Conservation (phyloP, 1,284 basidiomycete genomes). For the Irpex sp. region DNA sequence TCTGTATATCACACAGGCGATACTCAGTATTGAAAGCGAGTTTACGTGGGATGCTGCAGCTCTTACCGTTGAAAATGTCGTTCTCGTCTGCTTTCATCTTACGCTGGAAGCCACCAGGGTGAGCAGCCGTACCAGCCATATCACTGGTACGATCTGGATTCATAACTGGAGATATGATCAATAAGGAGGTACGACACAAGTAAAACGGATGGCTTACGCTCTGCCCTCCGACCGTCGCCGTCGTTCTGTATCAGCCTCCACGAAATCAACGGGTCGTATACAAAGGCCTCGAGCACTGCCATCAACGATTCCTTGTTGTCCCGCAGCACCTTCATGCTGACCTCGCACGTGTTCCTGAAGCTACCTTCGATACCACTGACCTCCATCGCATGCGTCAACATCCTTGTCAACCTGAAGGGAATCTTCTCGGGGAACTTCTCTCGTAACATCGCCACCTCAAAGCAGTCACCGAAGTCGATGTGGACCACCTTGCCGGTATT, state of each 20-base stretch:
- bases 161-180: slow-evolving; percentile 25
- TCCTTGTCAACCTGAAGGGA: slow-evolving; percentile 96
- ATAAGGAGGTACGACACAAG: neutral
- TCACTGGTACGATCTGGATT: slow-evolving; percentile 58
- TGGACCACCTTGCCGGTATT: slow-evolving; percentile 90
- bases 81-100: slow-evolving; percentile 80
- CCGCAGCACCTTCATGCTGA: slow-evolving; percentile 94
- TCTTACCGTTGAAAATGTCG: slow-evolving; percentile 73
- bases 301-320: slow-evolving; percentile 98
- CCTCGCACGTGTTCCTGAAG: slow-evolving; percentile 95
- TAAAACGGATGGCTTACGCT: slow-evolving; percentile 40
- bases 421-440: slow-evolving; percentile 99
- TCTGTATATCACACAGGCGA: slow-evolving; percentile 34
- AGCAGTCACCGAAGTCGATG: slow-evolving; percentile 97
- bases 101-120: slow-evolving; percentile 70
- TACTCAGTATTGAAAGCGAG: slow-evolving; percentile 9
- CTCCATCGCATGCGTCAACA: slow-evolving; percentile 99
- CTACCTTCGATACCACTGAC: slow-evolving; percentile 97
- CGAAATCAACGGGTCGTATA: slow-evolving; percentile 87
- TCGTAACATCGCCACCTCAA: slow-evolving; percentile 92
- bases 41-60: neutral
- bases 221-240: slow-evolving; percentile 55
- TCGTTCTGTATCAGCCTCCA: slow-evolving; percentile 84
- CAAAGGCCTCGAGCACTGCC: slow-evolving; percentile 95
- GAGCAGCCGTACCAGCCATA: slow-evolving; percentile 62